Evolutionary conservation across 176 grass and related monocot genomes (phyloP), one percentile per base, ranked within the genome.

Genomic region (Aegilops sharonensis): DNA sequence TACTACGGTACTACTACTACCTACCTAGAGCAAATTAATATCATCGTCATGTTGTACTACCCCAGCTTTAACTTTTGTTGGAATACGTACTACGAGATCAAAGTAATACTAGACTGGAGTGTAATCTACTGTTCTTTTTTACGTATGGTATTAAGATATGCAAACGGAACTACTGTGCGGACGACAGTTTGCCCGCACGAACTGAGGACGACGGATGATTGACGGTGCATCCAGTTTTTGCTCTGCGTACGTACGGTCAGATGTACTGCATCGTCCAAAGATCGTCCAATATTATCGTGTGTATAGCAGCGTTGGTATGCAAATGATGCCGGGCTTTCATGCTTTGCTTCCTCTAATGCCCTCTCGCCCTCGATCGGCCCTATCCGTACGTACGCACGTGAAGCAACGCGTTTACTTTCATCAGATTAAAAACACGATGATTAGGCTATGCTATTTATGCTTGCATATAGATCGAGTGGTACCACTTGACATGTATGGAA

Each of bases 11-110:
- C 25, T 76, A n/a, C 67, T 54, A 18, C 15, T 75, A 75, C 77
- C 89, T 75, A 75, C 77, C 84, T 81, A 86, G 90, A 85, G 86
- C 31, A 78, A 88, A 88, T 91, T 88, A 70, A 88, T 82, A 82
- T 72, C 64, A 65, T 69, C 43, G 25, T 21, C 17, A 74, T 67
- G 56, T 9, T 79, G 79, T 86, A 82, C 84, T 76, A 60, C 18
- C 64, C 69, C 69, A 85, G 50, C 70, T 91, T 81, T 91, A 74
- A 69, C 89, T 87, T 87, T 78, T 73, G 68, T 74, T 87, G 50
- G 43, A 47, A 37, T 76, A 56, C 21, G 36, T 73, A 85, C 82
- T 67, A 76, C 77, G 81, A 76, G 61, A 54, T 54, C 50, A 54
- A 81, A 75, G 37, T 79, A 47, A 34, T 88, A 79, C 34, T 21